A percentile compares a stretch with the other conserved stretches of the same genome.
These are phyloP conservation scores for Golubevia sp. DNA, from an alignment of 1,284 basidiomycete genomes.

Conservation along the genomic window DNA sequence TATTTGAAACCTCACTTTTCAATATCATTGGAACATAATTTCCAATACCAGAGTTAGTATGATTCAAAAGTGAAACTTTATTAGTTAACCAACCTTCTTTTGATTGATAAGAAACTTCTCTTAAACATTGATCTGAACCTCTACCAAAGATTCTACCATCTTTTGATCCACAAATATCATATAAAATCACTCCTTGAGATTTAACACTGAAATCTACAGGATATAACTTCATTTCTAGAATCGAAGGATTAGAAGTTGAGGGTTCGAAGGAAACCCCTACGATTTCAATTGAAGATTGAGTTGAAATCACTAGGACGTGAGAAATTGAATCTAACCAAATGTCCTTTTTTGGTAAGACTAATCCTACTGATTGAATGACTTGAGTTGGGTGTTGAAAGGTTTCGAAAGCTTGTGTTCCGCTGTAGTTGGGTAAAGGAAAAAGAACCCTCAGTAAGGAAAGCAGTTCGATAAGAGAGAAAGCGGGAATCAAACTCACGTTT, in stretches of 20 bases:
- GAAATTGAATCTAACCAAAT: slow-evolving; percentile 54
- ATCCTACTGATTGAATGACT: slow-evolving; percentile 44
- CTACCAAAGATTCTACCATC: slow-evolving; percentile 45
- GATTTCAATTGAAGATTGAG: slow-evolving; percentile 40
- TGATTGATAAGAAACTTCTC: slow-evolving; percentile 57
- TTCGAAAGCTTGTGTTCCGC: slow-evolving; percentile 36
- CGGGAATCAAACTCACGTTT: slow-evolving; percentile 78
- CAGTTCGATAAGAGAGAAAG: no score
- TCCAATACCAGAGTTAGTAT: slow-evolving; percentile 44
- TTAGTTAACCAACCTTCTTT: slow-evolving; percentile 56
- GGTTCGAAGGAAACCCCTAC: slow-evolving; percentile 38
- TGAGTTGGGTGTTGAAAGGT: slow-evolving; percentile 50
- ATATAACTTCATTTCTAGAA: slow-evolving; percentile 40
- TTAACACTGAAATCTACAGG: slow-evolving; percentile 47
- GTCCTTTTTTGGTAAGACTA: slow-evolving; percentile 40
- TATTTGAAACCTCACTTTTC: slow-evolving; percentile 20
- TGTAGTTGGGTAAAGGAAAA: no score
- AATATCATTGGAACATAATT: slow-evolving; percentile 41
- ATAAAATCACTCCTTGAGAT: slow-evolving; percentile 45
- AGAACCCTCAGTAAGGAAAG: no score
- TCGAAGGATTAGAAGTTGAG: background rate
- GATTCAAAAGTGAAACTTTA: slow-evolving; percentile 51
- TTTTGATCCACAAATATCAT: slow-evolving; percentile 42
- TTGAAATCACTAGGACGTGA: slow-evolving; percentile 51
- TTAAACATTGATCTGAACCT: slow-evolving; percentile 54